These are phyloP conservation scores for Gracilaria gracilis DNA, from an alignment of 23 red algal genomes.

Conservation along the genomic window DNA sequence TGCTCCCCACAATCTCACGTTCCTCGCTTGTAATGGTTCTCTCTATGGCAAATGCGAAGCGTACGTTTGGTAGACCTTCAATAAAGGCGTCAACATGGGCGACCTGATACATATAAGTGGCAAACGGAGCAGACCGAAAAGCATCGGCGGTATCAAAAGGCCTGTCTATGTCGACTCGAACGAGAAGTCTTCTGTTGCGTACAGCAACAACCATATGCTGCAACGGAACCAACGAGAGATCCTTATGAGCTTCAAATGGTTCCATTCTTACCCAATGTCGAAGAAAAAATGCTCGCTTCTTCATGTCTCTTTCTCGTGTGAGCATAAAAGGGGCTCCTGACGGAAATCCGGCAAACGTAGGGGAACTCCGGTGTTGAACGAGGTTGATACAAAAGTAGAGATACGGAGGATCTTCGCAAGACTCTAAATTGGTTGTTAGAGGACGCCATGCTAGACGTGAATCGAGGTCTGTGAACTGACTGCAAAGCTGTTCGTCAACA, in stretches of 20 bases:
- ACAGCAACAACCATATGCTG: slow-evolving; percentile 55
- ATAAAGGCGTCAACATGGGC: slow-evolving; percentile 66
- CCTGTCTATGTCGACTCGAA: slow-evolving; percentile 63
- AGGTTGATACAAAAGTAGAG: slow-evolving; percentile 59
- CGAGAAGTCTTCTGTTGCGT: slow-evolving; percentile 27
- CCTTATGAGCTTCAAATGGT: slow-evolving; percentile 1
- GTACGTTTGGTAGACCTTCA: slow-evolving; percentile 31
- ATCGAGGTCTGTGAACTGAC: slow-evolving; percentile 40
- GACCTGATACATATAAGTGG: slow-evolving; percentile 65
- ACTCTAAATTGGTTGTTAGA: slow-evolving; percentile 55
- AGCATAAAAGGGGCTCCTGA: slow-evolving; percentile 73
- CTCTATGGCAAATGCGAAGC: slow-evolving; percentile 67
- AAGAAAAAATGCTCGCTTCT: slow-evolving; percentile 65
- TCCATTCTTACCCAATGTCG: slow-evolving; percentile 63
- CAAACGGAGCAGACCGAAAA: slow-evolving; percentile 62
- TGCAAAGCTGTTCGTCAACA: slow-evolving; percentile 24
- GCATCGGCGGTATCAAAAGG: slow-evolving; percentile 51
- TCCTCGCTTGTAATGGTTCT: slow-evolving; percentile 67
- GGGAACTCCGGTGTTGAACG: slow-evolving; percentile 4
- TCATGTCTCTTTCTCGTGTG: slow-evolving; percentile 52
- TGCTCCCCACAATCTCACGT: slow-evolving; percentile 40
- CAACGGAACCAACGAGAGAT: slow-evolving; percentile 19
- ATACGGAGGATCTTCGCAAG: slow-evolving; percentile 65
- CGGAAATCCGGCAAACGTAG: slow-evolving; percentile 58
- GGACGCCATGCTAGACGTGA: slow-evolving; percentile 54